These are phyloP conservation scores for Dendrocalamus sinicus DNA, from an alignment of 176 grass and related monocot species.

Conservation along the genomic window DNA sequence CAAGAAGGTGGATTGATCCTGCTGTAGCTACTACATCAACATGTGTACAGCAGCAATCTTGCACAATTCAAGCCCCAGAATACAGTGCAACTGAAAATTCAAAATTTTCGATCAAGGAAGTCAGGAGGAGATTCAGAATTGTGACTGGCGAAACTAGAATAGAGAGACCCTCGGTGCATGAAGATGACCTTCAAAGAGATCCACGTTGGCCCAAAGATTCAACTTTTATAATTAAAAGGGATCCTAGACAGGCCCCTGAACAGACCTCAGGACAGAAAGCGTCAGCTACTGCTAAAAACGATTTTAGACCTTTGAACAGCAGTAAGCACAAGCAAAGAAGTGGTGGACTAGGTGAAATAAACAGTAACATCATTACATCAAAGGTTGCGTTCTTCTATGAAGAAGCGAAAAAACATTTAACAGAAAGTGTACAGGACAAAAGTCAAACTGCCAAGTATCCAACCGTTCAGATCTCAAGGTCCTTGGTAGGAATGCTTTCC, in stretches of 20 bases:
- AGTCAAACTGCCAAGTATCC: conserved; percentile 45
- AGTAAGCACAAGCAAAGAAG: conserved; percentile 39
- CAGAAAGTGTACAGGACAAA: conserved; percentile 63
- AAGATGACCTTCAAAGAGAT: conserved; percentile 46
- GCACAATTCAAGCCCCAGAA: conserved; percentile 28
- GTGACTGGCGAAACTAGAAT: conserved; percentile 60
- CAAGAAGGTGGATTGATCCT: conserved; percentile 32
- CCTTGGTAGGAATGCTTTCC: conserved; percentile 76
- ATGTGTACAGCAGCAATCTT: conserved; percentile 20
- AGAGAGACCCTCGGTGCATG: conserved; percentile 32
- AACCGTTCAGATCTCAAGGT: conserved; percentile 46
- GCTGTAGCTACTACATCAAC: conserved; percentile 16
- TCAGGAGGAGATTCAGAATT: conserved; percentile 72
- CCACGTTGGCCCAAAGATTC: conserved; percentile 34
- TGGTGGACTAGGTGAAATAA: background rate
- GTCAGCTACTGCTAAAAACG: background rate
- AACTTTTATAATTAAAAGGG: conserved; percentile 53
- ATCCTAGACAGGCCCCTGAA: background rate
- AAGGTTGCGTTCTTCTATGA: conserved; percentile 69
- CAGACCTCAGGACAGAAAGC: conserved; percentile 1
- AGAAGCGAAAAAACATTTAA: conserved; percentile 86
- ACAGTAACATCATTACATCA: conserved; percentile 29
- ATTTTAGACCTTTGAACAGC: conserved; percentile 22
- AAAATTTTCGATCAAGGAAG: conserved; percentile 82
- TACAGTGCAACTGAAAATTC: conserved; percentile 53